Evolutionary conservation across 805 yeast genomes (phyloP), one percentile per base, ranked within the genome.

Genomic region (Nakazawaea wyomingensis): DNA sequence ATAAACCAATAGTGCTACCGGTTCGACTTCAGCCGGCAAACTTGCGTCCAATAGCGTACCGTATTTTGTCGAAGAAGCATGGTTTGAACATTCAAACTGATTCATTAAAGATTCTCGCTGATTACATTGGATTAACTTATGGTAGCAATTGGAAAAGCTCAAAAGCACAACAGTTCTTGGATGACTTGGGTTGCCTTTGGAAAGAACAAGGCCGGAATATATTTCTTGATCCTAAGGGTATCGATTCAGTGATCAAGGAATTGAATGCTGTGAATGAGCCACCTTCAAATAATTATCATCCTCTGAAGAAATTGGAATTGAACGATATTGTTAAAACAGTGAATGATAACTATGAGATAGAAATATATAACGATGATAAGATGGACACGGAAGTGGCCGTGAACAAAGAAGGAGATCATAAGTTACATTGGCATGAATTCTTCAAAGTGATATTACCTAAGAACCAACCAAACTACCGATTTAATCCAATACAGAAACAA

Each of bases 31-130:
- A 80, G 41, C 87, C 96, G 0, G 77, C 91, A 0, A 85, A 85
- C 54, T 66, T 93, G 34, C 74, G 99, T 35, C 99, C 99, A 1
- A 65, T 91, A 38, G 97, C 97, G 0, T 93, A 90, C 60, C 69
- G 99, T 32, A 76, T 91, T 1, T 62, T 93, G 7, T 86, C 98
- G 4, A 91, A 89, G 62, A 93, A 91, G 57, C 91, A 88, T 58
- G 96, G 97, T 0, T 72, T 93, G 22, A 89, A 89, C 59, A 76
- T 93, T 49, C 88, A 91, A 54, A 81, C 96, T 0, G 82, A 85
- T 49, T 98, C 96, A 0, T 66, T 93, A 13, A 74, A 71, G 34
- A 73, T 74, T 1, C 64, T 93, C 26, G 85, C 96, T 1, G 80
- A 78, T n/a, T 74, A 78, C 41, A 69, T 93, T 20, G 93, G 97